These are phyloP conservation scores for Pseudomicrostroma phylloplanum DNA, from an alignment of 1,284 basidiomycete species.

Conservation along the genomic window DNA sequence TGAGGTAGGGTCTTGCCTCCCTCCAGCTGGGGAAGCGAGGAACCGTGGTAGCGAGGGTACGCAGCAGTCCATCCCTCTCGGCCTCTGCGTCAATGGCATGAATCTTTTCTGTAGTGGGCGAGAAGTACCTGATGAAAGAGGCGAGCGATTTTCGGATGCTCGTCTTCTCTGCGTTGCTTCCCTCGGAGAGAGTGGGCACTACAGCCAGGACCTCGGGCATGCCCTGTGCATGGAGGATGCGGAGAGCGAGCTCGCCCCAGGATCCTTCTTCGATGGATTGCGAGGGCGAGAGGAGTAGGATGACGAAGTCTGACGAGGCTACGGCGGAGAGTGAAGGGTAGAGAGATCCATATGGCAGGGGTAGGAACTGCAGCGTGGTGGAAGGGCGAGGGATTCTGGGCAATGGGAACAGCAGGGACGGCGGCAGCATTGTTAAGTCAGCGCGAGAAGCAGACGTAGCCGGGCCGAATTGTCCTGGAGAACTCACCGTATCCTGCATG, in stretches of 20 bases:
- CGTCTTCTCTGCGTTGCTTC: conserved; percentile 27
- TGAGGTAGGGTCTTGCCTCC: conserved; percentile 70
- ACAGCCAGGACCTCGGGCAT: conserved; percentile 70
- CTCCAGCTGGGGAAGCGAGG: conserved; percentile 67
- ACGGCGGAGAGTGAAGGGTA: conserved; percentile 79
- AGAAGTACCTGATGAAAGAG: conserved; percentile 79
- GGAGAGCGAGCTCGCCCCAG: conserved; percentile 84
- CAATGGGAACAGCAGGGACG: neutral
- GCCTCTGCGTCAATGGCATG: conserved; percentile 60
- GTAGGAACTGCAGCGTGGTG: conserved; percentile 78
- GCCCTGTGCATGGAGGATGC: conserved; percentile 61
- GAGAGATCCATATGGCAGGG: conserved; percentile 55
- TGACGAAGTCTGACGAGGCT: conserved; percentile 82
- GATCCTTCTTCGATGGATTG: conserved; percentile 66
- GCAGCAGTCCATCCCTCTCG: conserved; percentile 62
- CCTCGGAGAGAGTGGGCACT: conserved; percentile 46
- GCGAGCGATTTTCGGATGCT: conserved; percentile 43
- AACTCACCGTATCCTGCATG: neutral
- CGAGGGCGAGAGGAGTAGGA: conserved; percentile 73
- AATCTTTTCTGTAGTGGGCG: conserved; percentile 67
- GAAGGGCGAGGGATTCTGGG: conserved; percentile 61
- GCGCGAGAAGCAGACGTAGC: neutral
- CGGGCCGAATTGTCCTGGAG: neutral
- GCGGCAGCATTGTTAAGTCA: neutral
- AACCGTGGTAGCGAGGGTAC: conserved; percentile 42